Evolutionary conservation across 257 asterid species (phyloP).

Genomic region (Sherardia arvensis): DNA sequence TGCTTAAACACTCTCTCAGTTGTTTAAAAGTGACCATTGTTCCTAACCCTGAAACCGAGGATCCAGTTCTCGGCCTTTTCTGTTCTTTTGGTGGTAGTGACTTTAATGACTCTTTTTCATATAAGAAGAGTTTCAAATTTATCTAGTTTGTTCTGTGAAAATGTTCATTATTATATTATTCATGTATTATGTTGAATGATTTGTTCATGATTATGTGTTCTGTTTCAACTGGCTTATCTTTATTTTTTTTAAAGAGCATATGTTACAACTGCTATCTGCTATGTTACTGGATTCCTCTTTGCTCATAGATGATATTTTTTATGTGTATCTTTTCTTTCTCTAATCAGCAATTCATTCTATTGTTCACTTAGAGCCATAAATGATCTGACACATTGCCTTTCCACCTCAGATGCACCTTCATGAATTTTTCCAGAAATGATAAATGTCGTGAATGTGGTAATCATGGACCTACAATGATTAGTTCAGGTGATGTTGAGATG

Average conservation of each 20-base stretch:
- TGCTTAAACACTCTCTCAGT: not conserved
- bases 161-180: not conserved
- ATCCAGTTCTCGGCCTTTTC: not conserved
- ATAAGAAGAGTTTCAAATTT: not conserved
- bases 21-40: not conserved
- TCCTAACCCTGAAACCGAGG: not conserved
- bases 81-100: not conserved
- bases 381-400: not conserved
- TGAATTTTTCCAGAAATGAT: constrained; percentile 22
- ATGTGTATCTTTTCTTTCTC: not conserved
- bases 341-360: not conserved
- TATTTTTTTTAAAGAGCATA: no score
- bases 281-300: not conserved
- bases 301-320: not conserved
- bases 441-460: constrained; percentile 22
- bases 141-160: not conserved
- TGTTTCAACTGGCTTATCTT: not conserved
- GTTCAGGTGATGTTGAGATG: constrained; percentile 15
- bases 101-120: not conserved
- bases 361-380: constrained; percentile 1
- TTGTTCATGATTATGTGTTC: not conserved
- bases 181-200: not conserved
- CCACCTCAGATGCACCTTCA: constrained; percentile 23
- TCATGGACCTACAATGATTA: constrained; percentile 19
- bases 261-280: not conserved